Percentiles rank a stretch among this genome's conserved stretches.
Evolutionary conservation across 2,329 filamentous ascomycete species (phyloP).

Genomic region (Nemania bipapillata): DNA sequence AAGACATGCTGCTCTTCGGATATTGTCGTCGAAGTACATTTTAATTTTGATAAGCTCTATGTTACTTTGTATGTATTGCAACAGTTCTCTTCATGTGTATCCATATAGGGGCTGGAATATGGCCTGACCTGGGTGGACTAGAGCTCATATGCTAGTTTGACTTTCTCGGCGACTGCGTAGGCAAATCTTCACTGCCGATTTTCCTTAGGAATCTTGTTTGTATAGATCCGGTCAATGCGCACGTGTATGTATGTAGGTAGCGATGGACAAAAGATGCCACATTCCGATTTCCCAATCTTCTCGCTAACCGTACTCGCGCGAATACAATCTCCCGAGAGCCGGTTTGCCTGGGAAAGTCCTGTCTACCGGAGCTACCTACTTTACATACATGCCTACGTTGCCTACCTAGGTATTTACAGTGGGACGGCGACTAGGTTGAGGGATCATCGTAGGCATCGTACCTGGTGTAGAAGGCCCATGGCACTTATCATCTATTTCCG

Average conservation of each 20-base stretch:
- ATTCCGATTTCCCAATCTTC: background rate
- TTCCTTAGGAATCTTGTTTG: background rate
- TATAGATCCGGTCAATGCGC: background rate
- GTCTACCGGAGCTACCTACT: background rate
- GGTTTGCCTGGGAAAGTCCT: background rate
- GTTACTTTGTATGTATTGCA: background rate
- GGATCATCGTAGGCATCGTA: background rate
- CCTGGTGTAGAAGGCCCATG: constrained; percentile 1
- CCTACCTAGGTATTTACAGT: too few relatives aligned
- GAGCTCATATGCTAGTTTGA: background rate
- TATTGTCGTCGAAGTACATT: background rate
- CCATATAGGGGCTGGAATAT: background rate
- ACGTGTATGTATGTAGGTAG: background rate
- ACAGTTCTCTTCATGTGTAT: background rate
- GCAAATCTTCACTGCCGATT: background rate
- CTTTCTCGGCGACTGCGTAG: background rate
- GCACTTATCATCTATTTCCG: constrained; percentile 10
- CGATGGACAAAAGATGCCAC: background rate
- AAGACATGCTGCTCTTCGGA: background rate
- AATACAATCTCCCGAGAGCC: background rate
- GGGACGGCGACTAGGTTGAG: background rate
- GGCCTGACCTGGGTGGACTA: background rate
- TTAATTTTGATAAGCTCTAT: background rate
- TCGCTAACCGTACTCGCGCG: background rate
- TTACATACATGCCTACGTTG: too few relatives aligned